Percentiles rank a stretch among this genome's conserved stretches.
These are phyloP conservation scores for Cryptococcus maquisensis DNA, from an alignment of 1,284 basidiomycete species.

Conservation along the genomic window DNA sequence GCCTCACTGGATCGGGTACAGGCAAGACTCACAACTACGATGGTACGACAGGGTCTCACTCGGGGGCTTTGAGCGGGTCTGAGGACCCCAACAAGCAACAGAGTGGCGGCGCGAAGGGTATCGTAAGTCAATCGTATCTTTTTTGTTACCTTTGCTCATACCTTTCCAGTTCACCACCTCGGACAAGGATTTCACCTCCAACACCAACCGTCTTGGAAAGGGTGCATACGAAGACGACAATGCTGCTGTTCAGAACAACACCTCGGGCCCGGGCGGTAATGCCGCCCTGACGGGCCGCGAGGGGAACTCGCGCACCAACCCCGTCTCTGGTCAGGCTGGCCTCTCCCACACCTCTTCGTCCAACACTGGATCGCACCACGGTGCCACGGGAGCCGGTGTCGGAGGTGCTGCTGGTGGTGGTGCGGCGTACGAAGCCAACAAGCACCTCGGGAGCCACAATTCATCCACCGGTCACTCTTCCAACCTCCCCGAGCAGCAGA, in stretches of 20 bases:
- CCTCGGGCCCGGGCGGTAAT: slow-evolving; percentile 28
- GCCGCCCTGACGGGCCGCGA: slow-evolving; percentile 37
- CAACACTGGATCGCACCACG: slow-evolving; percentile 4
- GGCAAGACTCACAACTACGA: slow-evolving; percentile 4
- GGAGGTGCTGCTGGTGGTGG: slow-evolving; percentile 3
- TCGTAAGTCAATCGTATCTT: background rate
- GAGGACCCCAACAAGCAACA: slow-evolving; percentile 4
- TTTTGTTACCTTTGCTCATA: background rate
- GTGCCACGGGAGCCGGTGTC: slow-evolving; percentile 2
- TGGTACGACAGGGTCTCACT: background rate
- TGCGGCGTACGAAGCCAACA: background rate
- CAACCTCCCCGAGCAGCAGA: background rate
- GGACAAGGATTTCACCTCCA: slow-evolving; percentile 31
- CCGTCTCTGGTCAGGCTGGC: slow-evolving; percentile 18
- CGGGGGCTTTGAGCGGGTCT: background rate
- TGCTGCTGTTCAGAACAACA: slow-evolving; percentile 28
- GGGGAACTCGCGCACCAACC: slow-evolving; percentile 27
- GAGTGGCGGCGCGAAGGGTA: slow-evolving; percentile 1
- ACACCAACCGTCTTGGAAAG: slow-evolving; percentile 14
- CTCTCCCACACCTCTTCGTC: background rate
- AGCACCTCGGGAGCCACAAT: background rate
- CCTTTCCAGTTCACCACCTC: slow-evolving; percentile 26
- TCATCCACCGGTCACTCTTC: background rate
- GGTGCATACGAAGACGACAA: slow-evolving; percentile 25
- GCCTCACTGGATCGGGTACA: background rate